Evolutionary conservation across 148 eudicot species (phyloP), one percentile per base, ranked within the genome.

Genomic region (Fagopyrum homotropicum): DNA sequence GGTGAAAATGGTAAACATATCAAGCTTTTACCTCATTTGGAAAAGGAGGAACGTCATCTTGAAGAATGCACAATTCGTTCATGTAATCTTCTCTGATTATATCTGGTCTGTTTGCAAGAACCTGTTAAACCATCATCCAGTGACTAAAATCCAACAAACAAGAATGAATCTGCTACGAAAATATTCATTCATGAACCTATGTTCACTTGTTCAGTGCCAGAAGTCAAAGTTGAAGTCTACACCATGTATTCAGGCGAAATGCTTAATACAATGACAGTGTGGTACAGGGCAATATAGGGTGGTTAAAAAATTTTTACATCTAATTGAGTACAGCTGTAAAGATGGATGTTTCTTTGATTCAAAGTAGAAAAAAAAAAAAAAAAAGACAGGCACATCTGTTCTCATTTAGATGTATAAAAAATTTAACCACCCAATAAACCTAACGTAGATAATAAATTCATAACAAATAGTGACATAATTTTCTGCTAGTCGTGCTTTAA

Each of bases 61-160:
- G 98, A 89, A 95, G 97, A 85, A 95, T 86, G 83, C 98, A 95
- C 59, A 95, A 91, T 82, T 95, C 98, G 79, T 90, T 95, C 98
- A 95, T 95, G 73, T 95, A 95, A 81, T 92, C 98, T 86, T 95
- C 98, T 85, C 98, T 87, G 80, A 94, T 92, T 78, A 92, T 94
- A 83, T 94, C 98, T 60, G 98, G 98, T 81, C 97, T 85, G 80
- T 89, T 92, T 64, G 98, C 98, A 77, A 94, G 98, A 83, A 94
- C 98, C 98, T 94, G 86, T 80, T 56, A 72, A 46, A 44, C 76
- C 73, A 75, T 45, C 66, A 74, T 57, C 72, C 48, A 54, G 75
- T 52, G n/a, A 80, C 76, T 19, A 70, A 59, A 74, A 74, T 7
- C 49, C 43, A 75, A 60, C 77, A 80, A 61, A 45, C 22, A 49